phyloP scores from a whole-genome alignment of 2,329 filamentous ascomycete species.

The Paecilomyces formosus region DNA sequence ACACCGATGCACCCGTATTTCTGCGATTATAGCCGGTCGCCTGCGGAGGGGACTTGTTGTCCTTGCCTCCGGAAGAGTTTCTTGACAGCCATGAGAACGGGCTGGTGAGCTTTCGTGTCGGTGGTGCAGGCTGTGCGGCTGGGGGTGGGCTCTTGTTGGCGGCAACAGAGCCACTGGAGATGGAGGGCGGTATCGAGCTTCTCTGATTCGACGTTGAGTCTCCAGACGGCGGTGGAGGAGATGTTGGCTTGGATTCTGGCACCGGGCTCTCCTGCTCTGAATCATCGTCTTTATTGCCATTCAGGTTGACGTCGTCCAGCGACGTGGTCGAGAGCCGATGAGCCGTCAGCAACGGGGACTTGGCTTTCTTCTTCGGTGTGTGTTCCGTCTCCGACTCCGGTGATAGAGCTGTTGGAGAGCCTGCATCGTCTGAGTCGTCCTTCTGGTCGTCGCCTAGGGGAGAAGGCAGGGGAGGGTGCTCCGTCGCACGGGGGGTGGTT shows the following conservation, averaged over 20 bases:
- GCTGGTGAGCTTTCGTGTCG: slow-evolving; percentile 67
- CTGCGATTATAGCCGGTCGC: slow-evolving; percentile 43
- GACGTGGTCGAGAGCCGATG: slow-evolving; percentile 51
- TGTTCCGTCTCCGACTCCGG: slow-evolving; percentile 22
- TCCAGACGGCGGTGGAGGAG: slow-evolving; percentile 26
- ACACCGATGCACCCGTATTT: slow-evolving; percentile 73
- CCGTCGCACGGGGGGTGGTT: slow-evolving; percentile 29
- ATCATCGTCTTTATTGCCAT: slow-evolving; percentile 48
- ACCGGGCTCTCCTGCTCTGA: slow-evolving; percentile 17
- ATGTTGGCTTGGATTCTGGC: slow-evolving; percentile 17
- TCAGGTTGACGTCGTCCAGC: slow-evolving; percentile 60
- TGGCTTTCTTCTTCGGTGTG: slow-evolving; percentile 32
- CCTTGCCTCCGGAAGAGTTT: slow-evolving; percentile 50
- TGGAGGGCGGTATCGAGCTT: slow-evolving; percentile 43
- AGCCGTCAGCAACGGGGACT: slow-evolving; percentile 46
- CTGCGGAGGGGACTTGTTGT: slow-evolving; percentile 49
- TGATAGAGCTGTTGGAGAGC: slow-evolving; percentile 16
- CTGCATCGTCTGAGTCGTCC: slow-evolving; percentile 10
- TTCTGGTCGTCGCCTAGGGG: slow-evolving; percentile 12
- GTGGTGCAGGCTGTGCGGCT: slow-evolving; percentile 31
- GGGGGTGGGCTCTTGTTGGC: slow-evolving; percentile 26
- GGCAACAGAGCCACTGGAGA: slow-evolving; percentile 53
- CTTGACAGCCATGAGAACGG: slow-evolving; percentile 82
- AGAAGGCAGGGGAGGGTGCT: slow-evolving; percentile 21
- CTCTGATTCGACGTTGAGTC: slow-evolving; percentile 22